A percentile compares a stretch with the other conserved stretches of the same genome.
These are phyloP conservation scores for Colletotrichum higginsianum DNA, from an alignment of 2,329 filamentous ascomycete species.

Conservation along the genomic window DNA sequence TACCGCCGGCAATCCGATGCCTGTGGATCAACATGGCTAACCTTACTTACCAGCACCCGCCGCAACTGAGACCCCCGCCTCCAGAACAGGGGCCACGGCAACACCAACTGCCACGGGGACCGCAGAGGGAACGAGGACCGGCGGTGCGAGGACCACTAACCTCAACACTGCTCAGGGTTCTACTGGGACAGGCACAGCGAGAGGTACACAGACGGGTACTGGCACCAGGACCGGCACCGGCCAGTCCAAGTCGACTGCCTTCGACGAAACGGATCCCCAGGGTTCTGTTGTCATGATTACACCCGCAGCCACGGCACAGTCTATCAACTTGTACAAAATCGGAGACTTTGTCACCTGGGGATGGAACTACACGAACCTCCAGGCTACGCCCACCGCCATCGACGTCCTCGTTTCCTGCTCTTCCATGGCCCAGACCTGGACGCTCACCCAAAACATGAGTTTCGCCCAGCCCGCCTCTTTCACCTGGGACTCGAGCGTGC, in stretches of 20 bases:
- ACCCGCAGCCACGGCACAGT: constrained; percentile 61
- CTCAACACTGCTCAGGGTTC: constrained; percentile 57
- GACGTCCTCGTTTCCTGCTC: constrained; percentile 73
- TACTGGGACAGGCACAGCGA: constrained; percentile 42
- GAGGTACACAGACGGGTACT: constrained; percentile 45
- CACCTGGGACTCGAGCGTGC: constrained; percentile 69
- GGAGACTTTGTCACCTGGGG: constrained; percentile 71
- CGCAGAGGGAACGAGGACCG: constrained; percentile 44
- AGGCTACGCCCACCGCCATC: constrained; percentile 71
- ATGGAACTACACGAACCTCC: constrained; percentile 77
- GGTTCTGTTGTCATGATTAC: constrained; percentile 60
- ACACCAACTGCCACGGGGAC: constrained; percentile 38
- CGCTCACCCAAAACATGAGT: constrained; percentile 75
- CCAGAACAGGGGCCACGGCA: constrained; percentile 42
- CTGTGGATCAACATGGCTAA: constrained; percentile 22
- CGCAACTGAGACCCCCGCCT: constrained; percentile 29
- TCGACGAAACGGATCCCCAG: constrained; percentile 61
- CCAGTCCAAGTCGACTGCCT: constrained; percentile 56
- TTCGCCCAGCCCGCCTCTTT: constrained; percentile 66
- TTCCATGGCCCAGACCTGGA: constrained; percentile 67
- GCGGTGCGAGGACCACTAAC: constrained; percentile 53
- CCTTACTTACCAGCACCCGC: constrained; percentile 12
- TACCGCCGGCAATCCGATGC: background rate
- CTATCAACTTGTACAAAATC: constrained; percentile 71
- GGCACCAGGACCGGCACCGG: constrained; percentile 47